phyloP scores from a whole-genome alignment of 2,329 filamentous ascomycete genomes.

The Colletotrichum cordylinicola region DNA sequence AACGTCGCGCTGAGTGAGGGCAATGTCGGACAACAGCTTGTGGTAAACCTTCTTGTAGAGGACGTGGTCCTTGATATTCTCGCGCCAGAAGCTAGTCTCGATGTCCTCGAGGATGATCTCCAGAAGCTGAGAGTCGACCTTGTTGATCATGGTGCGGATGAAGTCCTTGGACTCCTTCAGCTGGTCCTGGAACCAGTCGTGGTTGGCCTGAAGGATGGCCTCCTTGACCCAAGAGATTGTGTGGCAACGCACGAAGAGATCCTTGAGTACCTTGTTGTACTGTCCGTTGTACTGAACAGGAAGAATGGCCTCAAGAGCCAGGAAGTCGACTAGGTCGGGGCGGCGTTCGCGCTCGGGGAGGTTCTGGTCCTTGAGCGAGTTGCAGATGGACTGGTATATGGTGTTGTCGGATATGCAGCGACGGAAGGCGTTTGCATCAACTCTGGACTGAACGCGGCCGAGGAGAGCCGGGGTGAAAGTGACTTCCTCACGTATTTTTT shows the following conservation, averaged over 20 bases:
- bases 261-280: conserved; percentile 20
- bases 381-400: conserved; percentile 16
- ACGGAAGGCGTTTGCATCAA: conserved; percentile 15
- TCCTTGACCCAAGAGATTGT: conserved; percentile 8
- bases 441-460: conserved; percentile 3
- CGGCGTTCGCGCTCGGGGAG: conserved; percentile 11
- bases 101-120: conserved; percentile 22
- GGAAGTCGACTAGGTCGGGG: conserved; percentile 19
- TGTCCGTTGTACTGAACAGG: conserved; percentile 18
- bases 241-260: conserved; percentile 10
- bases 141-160: neutral
- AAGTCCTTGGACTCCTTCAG: neutral
- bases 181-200: conserved; percentile 15
- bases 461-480: conserved; percentile 10
- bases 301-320: conserved; percentile 20
- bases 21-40: neutral
- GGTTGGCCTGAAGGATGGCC: conserved; percentile 13
- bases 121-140: conserved; percentile 3
- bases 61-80: neutral
- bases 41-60: neutral
- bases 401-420: conserved; percentile 22
- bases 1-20: conserved; percentile 16
- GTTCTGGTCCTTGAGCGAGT: conserved; percentile 20
- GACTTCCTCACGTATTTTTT: neutral
- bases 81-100: conserved; percentile 16